Evolutionary conservation across 495 filamentous ascomycete genomes (phyloP).

Genomic region (Penicillium mononematosum): DNA sequence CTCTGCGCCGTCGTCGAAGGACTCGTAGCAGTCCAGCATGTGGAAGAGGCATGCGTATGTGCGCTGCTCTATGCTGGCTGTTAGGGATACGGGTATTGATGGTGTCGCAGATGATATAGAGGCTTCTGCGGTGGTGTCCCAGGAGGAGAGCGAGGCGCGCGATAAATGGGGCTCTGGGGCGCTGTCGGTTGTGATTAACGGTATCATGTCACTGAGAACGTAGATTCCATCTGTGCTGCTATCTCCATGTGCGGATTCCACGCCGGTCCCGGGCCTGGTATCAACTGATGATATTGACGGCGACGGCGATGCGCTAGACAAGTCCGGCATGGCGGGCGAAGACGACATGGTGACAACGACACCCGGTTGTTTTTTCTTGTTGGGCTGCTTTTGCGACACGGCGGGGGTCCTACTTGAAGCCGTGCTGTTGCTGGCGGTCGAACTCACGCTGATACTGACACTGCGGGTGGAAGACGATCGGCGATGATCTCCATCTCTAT

Average conservation of each 20-base stretch:
- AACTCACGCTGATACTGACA: conserved; percentile 6
- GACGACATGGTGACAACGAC: conserved; percentile 23
- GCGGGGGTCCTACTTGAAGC: conserved; percentile 4
- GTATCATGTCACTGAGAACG: conserved; percentile 25
- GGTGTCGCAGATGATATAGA: conserved; percentile 6
- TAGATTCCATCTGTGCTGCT: conserved; percentile 11
- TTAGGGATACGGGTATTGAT: background rate
- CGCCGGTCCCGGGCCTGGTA: conserved; percentile 14
- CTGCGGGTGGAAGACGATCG: background rate
- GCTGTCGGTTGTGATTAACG: conserved; percentile 15
- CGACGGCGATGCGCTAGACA: conserved; percentile 26
- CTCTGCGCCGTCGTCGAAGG: conserved; percentile 34
- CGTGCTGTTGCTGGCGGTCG: background rate
- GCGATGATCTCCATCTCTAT: background rate
- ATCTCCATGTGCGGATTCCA: background rate
- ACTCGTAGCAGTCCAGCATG: conserved; percentile 43
- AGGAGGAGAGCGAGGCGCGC: conserved; percentile 25
- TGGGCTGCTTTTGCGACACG: conserved; percentile 10
- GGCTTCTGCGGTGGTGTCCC: conserved; percentile 17
- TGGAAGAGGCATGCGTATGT: conserved; percentile 47
- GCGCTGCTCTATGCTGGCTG: conserved; percentile 12
- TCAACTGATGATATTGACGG: conserved; percentile 27
- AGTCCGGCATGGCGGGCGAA: conserved; percentile 19
- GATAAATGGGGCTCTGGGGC: conserved; percentile 4
- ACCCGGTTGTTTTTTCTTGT: conserved; percentile 11